Percentiles rank a stretch among this genome's conserved stretches.
Evolutionary conservation across 768 basidiomycete species (phyloP).

Genomic region (Pleurotus giganteus): DNA sequence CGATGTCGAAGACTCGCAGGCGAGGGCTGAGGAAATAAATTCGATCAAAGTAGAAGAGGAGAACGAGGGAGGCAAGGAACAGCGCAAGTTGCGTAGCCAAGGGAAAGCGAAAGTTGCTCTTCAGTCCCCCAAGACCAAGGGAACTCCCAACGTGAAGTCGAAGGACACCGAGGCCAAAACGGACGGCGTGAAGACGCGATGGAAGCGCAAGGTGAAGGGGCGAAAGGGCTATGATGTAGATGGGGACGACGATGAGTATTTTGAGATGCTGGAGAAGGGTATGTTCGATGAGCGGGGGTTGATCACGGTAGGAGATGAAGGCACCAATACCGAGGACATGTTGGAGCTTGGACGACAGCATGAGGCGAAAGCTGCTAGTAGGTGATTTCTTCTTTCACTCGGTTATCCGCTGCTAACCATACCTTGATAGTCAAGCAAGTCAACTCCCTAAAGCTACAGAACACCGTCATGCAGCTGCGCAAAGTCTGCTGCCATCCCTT

Average conservation of each 20-base stretch:
- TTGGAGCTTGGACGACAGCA: slow-evolving; percentile 56
- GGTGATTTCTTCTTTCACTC: slow-evolving; percentile 11
- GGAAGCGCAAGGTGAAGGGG: slow-evolving; percentile 31
- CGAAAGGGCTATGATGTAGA: slow-evolving; percentile 49
- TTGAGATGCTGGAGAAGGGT: slow-evolving; percentile 54
- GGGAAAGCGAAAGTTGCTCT: too few species aligned
- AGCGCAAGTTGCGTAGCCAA: too few species aligned
- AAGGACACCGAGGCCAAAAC: slow-evolving; percentile 22
- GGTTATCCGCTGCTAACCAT: neutral
- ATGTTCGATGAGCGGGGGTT: slow-evolving; percentile 37
- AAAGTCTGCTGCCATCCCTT: slow-evolving; percentile 96
- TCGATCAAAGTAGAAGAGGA: too few species aligned
- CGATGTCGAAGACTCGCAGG: neutral
- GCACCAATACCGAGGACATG: slow-evolving; percentile 43
- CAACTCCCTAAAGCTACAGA: slow-evolving; percentile 93
- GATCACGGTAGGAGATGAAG: slow-evolving; percentile 19
- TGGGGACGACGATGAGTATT: slow-evolving; percentile 63
- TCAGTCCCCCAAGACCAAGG: too few species aligned
- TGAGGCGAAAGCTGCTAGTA: slow-evolving; percentile 59
- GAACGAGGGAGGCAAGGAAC: too few species aligned
- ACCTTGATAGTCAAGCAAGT: slow-evolving; percentile 65
- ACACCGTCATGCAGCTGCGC: slow-evolving; percentile 94
- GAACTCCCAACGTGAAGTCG: too few species aligned
- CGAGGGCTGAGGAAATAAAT: slow-evolving; percentile 11
- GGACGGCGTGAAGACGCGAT: slow-evolving; percentile 21